Conservation (phyloP, 371 early-diverging fungal species). For the Mucor lusitanicus region DNA sequence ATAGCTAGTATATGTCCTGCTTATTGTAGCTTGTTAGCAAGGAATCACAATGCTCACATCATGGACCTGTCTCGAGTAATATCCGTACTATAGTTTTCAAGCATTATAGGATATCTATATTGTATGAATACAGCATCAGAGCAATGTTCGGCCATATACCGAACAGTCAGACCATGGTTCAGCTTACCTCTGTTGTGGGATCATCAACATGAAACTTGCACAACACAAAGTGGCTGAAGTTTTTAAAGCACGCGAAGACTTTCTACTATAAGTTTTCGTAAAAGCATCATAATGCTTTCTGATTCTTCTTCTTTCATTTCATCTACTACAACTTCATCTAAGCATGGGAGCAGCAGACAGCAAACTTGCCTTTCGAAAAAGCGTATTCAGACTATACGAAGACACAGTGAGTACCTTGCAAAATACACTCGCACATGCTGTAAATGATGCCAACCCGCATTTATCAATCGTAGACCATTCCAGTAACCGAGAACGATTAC, state of each 20-base stretch:
- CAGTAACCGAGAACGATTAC: conserved; percentile 67
- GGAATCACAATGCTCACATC: too few species aligned
- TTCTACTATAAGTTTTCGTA: not conserved
- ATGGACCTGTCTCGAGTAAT: too few species aligned
- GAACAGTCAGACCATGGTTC: too few species aligned
- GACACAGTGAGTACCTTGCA: conserved; percentile 57
- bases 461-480: conserved; percentile 53
- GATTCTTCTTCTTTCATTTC: not conserved
- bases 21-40: too few species aligned
- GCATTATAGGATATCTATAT: too few species aligned
- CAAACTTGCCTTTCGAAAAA: conserved; percentile 86
- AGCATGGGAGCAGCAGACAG: conserved; percentile 87
- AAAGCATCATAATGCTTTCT: not conserved
- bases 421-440: not conserved
- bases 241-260: not conserved
- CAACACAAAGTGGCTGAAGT: not conserved
- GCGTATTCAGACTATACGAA: conserved; percentile 81
- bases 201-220: not conserved
- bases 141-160: too few species aligned
- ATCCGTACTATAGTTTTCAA: too few species aligned
- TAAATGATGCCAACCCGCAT: not conserved
- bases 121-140: too few species aligned
- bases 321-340: not conserved
- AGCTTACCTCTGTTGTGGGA: too few species aligned
- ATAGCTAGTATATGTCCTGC: too few species aligned